These are phyloP conservation scores for Penicillium canariense DNA, from an alignment of 495 filamentous ascomycete genomes.

Conservation along the genomic window DNA sequence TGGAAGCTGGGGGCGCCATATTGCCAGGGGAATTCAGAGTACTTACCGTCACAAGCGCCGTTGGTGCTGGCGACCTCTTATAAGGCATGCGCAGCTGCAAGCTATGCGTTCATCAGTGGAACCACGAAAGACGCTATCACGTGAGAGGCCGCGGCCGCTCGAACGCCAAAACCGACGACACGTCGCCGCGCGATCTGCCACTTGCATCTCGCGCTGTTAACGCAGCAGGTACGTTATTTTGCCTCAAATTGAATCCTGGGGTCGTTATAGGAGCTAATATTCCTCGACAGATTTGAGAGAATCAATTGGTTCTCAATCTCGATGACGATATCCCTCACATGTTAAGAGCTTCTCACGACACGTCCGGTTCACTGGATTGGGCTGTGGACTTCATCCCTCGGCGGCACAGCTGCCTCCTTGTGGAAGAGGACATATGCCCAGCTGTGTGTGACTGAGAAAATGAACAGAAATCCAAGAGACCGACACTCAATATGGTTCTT, in stretches of 20 bases:
- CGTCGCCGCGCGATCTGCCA: background rate
- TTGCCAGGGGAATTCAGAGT: background rate
- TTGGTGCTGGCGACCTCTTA: conserved; percentile 17
- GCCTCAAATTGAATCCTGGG: too few relatives aligned
- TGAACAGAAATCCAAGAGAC: conserved; percentile 52
- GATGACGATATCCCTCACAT: conserved; percentile 36
- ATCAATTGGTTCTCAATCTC: conserved; percentile 23
- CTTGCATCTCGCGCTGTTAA: background rate
- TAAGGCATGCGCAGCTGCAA: conserved; percentile 21
- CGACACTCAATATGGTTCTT: background rate
- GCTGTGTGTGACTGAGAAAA: conserved; percentile 41
- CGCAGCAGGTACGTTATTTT: conserved; percentile 8
- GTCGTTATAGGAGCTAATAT: background rate
- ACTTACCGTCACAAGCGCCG: conserved; percentile 15
- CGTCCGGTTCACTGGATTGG: conserved; percentile 19
- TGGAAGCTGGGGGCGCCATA: conserved; percentile 19
- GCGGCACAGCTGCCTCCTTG: conserved; percentile 12
- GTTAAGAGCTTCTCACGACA: conserved; percentile 44
- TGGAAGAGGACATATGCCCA: conserved; percentile 35
- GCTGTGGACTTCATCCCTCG: conserved; percentile 37
- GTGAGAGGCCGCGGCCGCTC: conserved; percentile 16
- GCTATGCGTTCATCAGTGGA: conserved; percentile 30
- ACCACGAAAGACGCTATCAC: conserved; percentile 23
- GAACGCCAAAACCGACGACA: conserved; percentile 17
- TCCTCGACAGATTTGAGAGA: background rate